Percentiles rank a stretch among this genome's conserved stretches.
Evolutionary conservation across 2,329 filamentous ascomycete genomes (phyloP).

Genomic region (Colletotrichum sansevieriae): DNA sequence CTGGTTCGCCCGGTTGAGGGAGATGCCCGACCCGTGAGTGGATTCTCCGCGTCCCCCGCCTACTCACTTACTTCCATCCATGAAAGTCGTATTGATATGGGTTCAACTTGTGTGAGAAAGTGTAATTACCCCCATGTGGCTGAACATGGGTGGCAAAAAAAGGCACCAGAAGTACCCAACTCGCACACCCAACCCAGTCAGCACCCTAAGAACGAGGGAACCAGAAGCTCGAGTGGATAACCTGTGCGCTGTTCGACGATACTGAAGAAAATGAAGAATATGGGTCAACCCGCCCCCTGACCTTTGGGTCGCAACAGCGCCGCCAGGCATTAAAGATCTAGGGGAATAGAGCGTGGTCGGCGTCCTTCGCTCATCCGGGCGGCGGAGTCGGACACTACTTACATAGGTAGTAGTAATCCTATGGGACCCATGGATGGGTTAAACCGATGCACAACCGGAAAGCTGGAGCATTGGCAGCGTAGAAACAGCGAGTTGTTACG

Average conservation of each 20-base stretch:
- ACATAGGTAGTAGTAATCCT: too few species aligned
- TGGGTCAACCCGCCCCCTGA: too few species aligned
- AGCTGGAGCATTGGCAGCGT: neutral
- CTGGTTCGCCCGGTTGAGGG: constrained; percentile 25
- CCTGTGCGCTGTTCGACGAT: neutral
- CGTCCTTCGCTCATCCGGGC: constrained; percentile 12
- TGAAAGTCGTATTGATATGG: too few species aligned
- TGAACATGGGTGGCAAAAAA: too few species aligned
- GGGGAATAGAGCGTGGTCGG: neutral
- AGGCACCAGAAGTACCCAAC: too few species aligned
- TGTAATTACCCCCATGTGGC: too few species aligned
- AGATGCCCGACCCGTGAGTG: neutral
- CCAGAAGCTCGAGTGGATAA: too few species aligned
- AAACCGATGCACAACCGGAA: neutral
- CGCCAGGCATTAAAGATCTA: neutral
- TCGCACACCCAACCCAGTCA: too few species aligned
- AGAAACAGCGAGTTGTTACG: constrained; percentile 16
- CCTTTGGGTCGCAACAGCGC: neutral
- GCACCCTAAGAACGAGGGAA: too few species aligned
- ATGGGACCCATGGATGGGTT: neutral
- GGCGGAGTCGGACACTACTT: neutral
- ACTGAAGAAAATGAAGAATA: constrained; percentile 7
- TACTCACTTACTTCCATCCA: too few species aligned
- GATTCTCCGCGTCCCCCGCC: too few species aligned
- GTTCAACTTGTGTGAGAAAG: too few species aligned